Conservation (phyloP, 2,329 filamentous ascomycete genomes). For the Scortechinia acanthostroma region DNA sequence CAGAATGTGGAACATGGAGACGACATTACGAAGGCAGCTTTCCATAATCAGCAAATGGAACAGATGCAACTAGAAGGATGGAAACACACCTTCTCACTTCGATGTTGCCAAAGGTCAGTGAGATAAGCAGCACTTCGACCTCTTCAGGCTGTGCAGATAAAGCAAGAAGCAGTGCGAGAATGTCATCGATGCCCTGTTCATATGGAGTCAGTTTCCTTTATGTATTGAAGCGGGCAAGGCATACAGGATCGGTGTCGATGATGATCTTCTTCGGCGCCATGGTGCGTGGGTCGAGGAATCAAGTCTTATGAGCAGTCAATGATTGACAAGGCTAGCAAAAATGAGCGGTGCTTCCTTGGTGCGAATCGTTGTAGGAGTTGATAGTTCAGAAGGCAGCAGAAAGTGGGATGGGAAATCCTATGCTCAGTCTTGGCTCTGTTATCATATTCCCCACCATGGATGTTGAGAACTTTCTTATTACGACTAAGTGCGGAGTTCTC, state of each 20-base stretch:
- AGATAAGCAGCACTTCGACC: constrained; percentile 49
- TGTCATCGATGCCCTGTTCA: constrained; percentile 45
- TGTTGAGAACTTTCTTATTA: too few species aligned
- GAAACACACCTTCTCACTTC: constrained; percentile 46
- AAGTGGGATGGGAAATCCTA: neutral
- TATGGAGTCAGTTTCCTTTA: neutral
- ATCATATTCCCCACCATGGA: neutral
- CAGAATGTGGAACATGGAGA: constrained; percentile 56
- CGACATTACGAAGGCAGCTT: constrained; percentile 56
- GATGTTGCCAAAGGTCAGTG: constrained; percentile 57
- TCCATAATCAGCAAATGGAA: too few species aligned
- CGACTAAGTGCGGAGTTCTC: too few species aligned
- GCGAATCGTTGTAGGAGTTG: too few species aligned
- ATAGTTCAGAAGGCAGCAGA: too few species aligned
- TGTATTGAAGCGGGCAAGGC: constrained; percentile 5
- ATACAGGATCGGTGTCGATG: constrained; percentile 61
- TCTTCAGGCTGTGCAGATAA: constrained; percentile 48
- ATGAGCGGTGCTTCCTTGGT: too few species aligned
- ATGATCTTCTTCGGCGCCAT: constrained; percentile 36
- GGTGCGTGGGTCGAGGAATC: too few species aligned
- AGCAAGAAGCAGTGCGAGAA: constrained; percentile 53
- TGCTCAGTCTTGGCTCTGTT: neutral
- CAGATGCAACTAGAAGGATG: neutral
- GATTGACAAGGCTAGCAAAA: too few species aligned
- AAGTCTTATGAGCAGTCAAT: too few species aligned